Evolutionary conservation across 257 asterid species (phyloP), one percentile per base, ranked within the genome.

Genomic region (Nicotiana attenuata): DNA sequence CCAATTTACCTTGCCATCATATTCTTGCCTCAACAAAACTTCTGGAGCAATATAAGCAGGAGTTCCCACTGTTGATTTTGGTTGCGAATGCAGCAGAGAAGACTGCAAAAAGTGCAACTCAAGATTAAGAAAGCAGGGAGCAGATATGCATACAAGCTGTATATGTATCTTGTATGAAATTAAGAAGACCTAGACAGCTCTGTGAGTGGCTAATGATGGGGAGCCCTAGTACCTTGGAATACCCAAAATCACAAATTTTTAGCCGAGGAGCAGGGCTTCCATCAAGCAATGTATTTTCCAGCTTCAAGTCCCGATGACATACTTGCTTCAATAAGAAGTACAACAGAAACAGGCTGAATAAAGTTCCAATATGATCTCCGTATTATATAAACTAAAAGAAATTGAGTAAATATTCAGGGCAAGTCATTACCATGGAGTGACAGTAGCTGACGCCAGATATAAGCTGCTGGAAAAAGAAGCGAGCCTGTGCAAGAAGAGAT

Each of bases 401-500:
- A 45, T 28, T 73, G 61, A 47, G 61, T 47, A 47, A 47, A 73
- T 24, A 45, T 24, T 47, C 50, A 35, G 60, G 52, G 14, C 65
- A 80, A 60, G 80, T 22, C 69, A 35, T 79, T 91, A 90, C 97
- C 97, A 93, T 93, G 8, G 97, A 87, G 78, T 94, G 97, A 82
- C 97, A 94, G 88, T 91, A 94, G 90, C 97, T 94, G 89, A 94
- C 97, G 83, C 98, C 98, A 78, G 98, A 94, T 88, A 94, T 90
- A 85, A 94, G 97, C 80, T 94, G 98, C 86, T 94, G 98, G 73
- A 92, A 94, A 81, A 94, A 94, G 92, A 91, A 94, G 35, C 98
- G 93, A 78, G 97, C 98, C 98, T 94, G 92, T 82, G 60, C 79
- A 73, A 1, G 57, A 60, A 78, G 60, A 78, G 22, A 33, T 78